Evolutionary conservation across 192 early-diverging fungal genomes (phyloP).

Genomic region (Allomyces javanicus): DNA sequence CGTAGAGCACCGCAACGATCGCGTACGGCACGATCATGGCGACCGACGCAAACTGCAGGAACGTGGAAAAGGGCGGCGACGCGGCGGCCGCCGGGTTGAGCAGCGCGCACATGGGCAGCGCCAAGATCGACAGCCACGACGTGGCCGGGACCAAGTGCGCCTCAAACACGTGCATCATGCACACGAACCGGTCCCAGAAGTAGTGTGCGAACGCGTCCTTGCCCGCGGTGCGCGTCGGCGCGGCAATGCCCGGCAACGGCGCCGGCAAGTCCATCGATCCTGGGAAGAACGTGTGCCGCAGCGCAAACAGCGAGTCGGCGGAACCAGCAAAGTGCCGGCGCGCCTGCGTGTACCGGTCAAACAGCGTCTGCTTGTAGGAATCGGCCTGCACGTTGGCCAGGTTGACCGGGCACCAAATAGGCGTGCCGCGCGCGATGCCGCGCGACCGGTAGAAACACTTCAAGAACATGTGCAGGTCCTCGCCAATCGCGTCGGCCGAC

Average conservation of each 20-base stretch:
- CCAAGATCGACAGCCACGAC: slow-evolving; percentile 35
- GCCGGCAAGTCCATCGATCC: neutral
- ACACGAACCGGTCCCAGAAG: slow-evolving; percentile 16
- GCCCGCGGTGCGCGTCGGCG: slow-evolving; percentile 2
- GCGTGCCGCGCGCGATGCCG: slow-evolving; percentile 38
- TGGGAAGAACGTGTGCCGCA: slow-evolving; percentile 13
- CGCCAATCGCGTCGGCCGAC: slow-evolving; percentile 54
- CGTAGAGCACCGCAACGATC: neutral
- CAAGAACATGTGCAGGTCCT: slow-evolving; percentile 68
- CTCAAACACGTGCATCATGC: slow-evolving; percentile 22
- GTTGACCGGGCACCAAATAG: slow-evolving; percentile 55
- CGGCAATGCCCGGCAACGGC: slow-evolving; percentile 3
- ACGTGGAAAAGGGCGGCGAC: neutral
- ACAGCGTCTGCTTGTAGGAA: slow-evolving; percentile 28
- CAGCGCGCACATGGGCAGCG: slow-evolving; percentile 1
- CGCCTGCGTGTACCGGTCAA: slow-evolving; percentile 46
- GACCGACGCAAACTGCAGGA: neutral
- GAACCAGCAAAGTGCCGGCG: slow-evolving; percentile 54
- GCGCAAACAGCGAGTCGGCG: slow-evolving; percentile 41
- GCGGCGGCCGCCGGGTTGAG: neutral
- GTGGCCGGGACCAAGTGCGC: slow-evolving; percentile 26
- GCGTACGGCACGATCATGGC: neutral
- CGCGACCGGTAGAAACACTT: slow-evolving; percentile 56
- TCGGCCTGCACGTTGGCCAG: slow-evolving; percentile 30
- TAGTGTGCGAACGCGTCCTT: slow-evolving; percentile 10